Percentiles rank a stretch among this genome's conserved stretches.
Conservation (phyloP, 345 rosid genomes). For the Syzygium aromaticum region DNA sequence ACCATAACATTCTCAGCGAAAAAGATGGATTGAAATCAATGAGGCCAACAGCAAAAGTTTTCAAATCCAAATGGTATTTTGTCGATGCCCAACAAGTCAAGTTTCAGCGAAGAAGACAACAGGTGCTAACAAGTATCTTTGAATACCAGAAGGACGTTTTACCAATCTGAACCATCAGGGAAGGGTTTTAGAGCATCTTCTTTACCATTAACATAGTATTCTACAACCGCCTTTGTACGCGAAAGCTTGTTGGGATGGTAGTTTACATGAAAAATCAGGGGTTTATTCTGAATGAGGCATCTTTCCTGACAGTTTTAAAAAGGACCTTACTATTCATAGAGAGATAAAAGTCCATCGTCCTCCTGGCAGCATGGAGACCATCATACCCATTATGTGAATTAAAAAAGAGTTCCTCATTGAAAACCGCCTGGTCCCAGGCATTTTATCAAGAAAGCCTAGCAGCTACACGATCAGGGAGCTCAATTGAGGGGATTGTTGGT, state of each 20-base stretch:
- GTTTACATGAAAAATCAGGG: constrained; percentile 34
- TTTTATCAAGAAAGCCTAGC: constrained; percentile 20
- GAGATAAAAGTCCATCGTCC: constrained; percentile 35
- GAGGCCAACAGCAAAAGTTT: not conserved
- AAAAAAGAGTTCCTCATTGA: constrained; percentile 37
- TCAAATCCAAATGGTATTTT: not conserved
- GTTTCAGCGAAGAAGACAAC: not conserved
- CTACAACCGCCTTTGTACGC: constrained; percentile 30
- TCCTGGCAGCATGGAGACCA: constrained; percentile 36
- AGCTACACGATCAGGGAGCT: constrained; percentile 41
- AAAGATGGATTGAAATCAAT: not conserved
- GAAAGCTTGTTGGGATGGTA: constrained; percentile 42
- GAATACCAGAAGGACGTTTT: not conserved
- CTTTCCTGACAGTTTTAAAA: constrained; percentile 37
- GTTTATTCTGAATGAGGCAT: constrained; percentile 22
- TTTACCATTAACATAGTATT: constrained; percentile 35
- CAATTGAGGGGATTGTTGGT: constrained; percentile 35
- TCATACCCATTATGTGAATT: constrained; percentile 35
- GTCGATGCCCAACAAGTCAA: not conserved
- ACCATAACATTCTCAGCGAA: not conserved
- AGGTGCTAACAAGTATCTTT: not conserved
- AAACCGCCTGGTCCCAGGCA: constrained; percentile 42
- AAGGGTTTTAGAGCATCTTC: constrained; percentile 30
- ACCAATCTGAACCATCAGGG: constrained; percentile 28
- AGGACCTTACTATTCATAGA: constrained; percentile 45